Evolutionary conservation across 768 basidiomycete genomes (phyloP), one percentile per base, ranked within the genome.

Genomic region (Pleurotus tuoliensis): DNA sequence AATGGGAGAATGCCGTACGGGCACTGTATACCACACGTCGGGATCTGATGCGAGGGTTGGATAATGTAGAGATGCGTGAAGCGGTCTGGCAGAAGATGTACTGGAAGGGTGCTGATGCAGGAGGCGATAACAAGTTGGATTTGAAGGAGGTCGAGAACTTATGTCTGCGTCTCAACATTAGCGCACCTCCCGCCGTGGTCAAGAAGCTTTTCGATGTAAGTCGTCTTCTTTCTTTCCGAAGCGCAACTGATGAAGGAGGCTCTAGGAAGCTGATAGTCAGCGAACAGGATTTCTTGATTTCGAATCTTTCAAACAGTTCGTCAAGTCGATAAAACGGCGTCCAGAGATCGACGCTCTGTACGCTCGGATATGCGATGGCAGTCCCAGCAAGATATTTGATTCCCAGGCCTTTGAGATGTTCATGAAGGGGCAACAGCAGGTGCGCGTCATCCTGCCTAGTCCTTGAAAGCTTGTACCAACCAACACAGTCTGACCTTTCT

Each of bases 281-380:
- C 70, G 71, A 2, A 76, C 76, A 2, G 83, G 81, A 0, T 82
- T 78, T 58, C 82, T 96, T 24, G 83, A 92, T 66, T 94, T 92
- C 63, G 61, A 75, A 2, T 87, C 85, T 56, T 98, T 95, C 67
- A 86, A 88, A 61, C 76, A 72, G 7, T 93, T 98, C 59, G 88
- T 95, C 60, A 89, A 86, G 64, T 68, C 83, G 27, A 80, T 96
- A 56, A 94, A 93, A 66, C 76, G 80, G 13, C 83, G 96, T 12
- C 86, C 89, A 0, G 95, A 98, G 47, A 67, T 98, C 1, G 85
- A 89, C 51, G 64, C 74, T 0, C 70, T 96, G 5, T 88, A 86
- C 68, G 67, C 65, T 41, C 68, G 70, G 15, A 59, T 78, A 13
- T 63, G 63, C 16, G 61, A 64, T 22, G 45, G 62, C 5, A 69